Evolutionary conservation across 1,139 yeast species (phyloP).

Genomic region (Taiozyma onychis): DNA sequence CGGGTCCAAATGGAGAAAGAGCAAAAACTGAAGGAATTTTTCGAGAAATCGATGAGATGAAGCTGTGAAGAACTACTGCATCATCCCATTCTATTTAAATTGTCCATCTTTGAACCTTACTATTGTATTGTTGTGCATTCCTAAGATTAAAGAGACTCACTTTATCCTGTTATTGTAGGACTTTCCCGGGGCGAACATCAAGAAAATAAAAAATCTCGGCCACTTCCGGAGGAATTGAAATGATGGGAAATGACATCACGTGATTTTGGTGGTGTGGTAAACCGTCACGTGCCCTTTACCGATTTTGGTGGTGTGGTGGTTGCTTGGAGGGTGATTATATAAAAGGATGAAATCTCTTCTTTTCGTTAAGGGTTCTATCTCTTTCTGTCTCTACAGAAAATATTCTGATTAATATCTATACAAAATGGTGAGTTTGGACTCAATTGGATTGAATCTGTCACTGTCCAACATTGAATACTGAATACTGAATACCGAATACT

Average conservation of each 20-base stretch:
- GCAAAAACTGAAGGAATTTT: conserved; percentile 15
- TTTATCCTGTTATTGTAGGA: too few species aligned
- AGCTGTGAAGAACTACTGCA: too few species aligned
- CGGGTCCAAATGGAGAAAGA: conserved; percentile 18
- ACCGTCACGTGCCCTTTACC: not conserved
- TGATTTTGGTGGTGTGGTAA: too few species aligned
- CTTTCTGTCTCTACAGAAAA: not conserved
- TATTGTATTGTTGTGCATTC: too few species aligned
- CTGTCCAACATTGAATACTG: not conserved
- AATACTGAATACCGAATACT: not conserved
- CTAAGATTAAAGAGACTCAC: too few species aligned
- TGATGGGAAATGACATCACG: too few species aligned
- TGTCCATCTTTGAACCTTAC: too few species aligned
- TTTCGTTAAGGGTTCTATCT: not conserved
- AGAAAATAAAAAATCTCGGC: too few species aligned
- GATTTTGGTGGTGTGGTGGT: conserved; percentile 2
- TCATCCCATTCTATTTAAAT: too few species aligned
- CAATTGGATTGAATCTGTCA: not conserved
- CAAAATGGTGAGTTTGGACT: conserved; percentile 8
- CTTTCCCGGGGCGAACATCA: too few species aligned
- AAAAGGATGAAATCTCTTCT: not conserved
- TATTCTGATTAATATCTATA: not conserved
- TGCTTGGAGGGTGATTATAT: not conserved
- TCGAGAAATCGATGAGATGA: conserved; percentile 7
- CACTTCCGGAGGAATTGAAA: not conserved